phyloP scores from a whole-genome alignment of 306 rosid species.

The Vigna nakashimae region DNA sequence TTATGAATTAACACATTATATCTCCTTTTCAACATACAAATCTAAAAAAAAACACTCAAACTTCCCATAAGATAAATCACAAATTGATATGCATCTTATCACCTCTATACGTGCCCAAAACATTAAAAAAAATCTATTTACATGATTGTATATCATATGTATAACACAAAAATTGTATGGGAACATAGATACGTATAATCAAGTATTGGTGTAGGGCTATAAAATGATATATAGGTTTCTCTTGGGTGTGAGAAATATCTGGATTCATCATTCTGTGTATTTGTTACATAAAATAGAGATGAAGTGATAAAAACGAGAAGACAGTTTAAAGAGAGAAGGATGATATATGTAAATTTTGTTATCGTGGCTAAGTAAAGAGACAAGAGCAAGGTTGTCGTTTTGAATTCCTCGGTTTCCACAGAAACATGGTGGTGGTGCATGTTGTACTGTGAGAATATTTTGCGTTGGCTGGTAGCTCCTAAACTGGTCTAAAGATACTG shows the following conservation, averaged over 20 bases:
- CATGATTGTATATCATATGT: no score
- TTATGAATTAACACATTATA: no score
- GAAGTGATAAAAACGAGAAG: not conserved
- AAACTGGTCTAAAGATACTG: slow-evolving; percentile 37
- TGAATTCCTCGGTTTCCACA: slow-evolving; percentile 42
- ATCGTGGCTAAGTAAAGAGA: slow-evolving; percentile 32
- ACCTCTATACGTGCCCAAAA: no score
- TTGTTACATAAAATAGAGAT: not conserved
- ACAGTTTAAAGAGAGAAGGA: not conserved
- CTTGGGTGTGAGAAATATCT: not conserved
- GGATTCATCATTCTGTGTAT: not conserved
- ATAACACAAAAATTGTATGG: not conserved
- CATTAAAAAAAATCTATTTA: no score
- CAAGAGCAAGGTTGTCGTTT: slow-evolving; percentile 44
- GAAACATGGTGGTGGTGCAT: slow-evolving; percentile 37
- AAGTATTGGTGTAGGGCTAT: not conserved
- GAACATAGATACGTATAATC: not conserved
- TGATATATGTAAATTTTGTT: not conserved
- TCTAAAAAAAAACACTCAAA: no score
- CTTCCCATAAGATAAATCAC: no score
- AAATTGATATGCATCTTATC: no score
- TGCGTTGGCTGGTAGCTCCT: slow-evolving; percentile 41
- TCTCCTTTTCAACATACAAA: no score
- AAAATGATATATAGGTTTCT: not conserved
- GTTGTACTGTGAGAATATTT: slow-evolving; percentile 48